Evolutionary conservation across 148 eudicot species (phyloP), one percentile per base, ranked within the genome.

Genomic region (Drosera capensis): DNA sequence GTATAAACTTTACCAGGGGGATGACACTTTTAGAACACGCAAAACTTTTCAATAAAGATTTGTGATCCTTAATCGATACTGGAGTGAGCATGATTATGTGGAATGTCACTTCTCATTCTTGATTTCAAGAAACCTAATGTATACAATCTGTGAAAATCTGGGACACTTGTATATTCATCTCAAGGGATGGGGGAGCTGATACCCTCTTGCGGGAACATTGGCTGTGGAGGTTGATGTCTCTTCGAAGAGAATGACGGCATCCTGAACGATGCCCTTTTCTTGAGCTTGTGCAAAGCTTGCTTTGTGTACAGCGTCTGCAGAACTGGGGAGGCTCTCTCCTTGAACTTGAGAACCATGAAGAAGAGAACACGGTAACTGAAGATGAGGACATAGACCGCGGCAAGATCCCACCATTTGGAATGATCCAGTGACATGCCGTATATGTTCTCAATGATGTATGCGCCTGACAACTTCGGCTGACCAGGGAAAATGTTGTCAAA

Each of bases 161-260:
- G n/a, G n/a, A n/a, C n/a, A n/a, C n/a, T n/a, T n/a, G n/a, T n/a
- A n/a, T n/a, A n/a, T n/a, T n/a, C n/a, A n/a, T n/a, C n/a, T n/a
- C n/a, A 82, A 14, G 60, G 75, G 20, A 77, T 45, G 14, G 96
- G 96, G 3, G 96, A 83, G 59, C 64, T 73, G 24, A 88, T 83
- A 34, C 92, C 96, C 67, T 88, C 88, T 66, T 82, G 94, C 59
- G 74, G 75, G 46, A 90, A 75, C 39, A 88, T 25, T 3, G 94
- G 64, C 40, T 72, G 60, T 16, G 64, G 52, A 54, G 71, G 73
- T 46, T 79, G 78, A 49, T 58, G 65, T 64, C 92, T 68, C 57
- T 60, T 54, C 17, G 94, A 88, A 48, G 86, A 58, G 40, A 75
- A 65, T 15, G 65, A 56, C 17, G 66, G 55, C 48, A 58, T 65